Evolutionary conservation across 75 land plant genomes (phyloP).

Genomic region (Selaginella tamariscina): DNA sequence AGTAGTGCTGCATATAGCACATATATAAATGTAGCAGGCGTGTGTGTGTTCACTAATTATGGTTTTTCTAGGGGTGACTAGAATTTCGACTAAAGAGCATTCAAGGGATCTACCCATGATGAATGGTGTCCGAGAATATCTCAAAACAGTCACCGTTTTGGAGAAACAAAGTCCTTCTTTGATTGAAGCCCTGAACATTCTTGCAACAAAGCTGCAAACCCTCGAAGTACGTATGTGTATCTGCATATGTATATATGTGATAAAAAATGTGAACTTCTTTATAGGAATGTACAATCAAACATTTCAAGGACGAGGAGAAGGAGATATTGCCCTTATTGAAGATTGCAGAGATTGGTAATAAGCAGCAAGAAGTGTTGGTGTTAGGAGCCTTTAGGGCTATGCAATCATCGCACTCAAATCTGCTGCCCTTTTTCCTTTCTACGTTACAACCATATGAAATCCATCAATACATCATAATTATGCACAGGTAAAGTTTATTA

Average conservation of each 20-base stretch:
- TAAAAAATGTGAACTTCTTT: background rate
- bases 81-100: background rate
- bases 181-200: background rate
- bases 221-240: background rate
- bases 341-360: background rate
- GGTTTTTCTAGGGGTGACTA: background rate
- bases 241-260: background rate
- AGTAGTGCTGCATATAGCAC: too few relatives aligned
- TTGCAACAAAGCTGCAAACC: background rate
- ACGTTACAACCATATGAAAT: background rate
- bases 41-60: background rate
- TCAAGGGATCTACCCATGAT: background rate
- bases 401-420: background rate
- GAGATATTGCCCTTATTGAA: background rate
- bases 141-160: background rate
- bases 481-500: too few relatives aligned
- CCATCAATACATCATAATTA: background rate
- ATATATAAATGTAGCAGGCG: too few relatives aligned
- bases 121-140: background rate
- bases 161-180: background rate
- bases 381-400: background rate
- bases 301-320: background rate
- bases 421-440: background rate
- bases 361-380: background rate
- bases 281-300: background rate